phyloP scores from a whole-genome alignment of 2,329 filamentous ascomycete genomes.

The Phialophora tarda region DNA sequence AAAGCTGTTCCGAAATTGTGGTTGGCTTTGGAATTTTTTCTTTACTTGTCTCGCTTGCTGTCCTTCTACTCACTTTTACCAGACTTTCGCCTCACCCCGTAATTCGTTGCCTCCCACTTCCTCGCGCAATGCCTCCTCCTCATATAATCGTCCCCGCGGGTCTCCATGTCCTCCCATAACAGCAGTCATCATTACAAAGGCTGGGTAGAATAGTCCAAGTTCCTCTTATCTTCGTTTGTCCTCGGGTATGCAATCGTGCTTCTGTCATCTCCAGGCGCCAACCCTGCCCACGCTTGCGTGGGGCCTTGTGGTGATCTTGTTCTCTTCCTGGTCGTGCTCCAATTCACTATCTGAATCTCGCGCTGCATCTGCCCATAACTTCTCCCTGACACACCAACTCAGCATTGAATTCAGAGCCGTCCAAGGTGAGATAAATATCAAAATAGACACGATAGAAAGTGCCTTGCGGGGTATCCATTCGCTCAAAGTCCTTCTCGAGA shows the following conservation, averaged over 20 bases:
- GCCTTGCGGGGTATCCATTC: constrained; percentile 98
- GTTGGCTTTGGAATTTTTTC: neutral
- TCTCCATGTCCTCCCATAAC: neutral
- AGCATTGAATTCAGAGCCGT: constrained; percentile 96
- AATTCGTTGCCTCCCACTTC: neutral
- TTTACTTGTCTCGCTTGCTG: neutral
- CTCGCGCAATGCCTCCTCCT: neutral
- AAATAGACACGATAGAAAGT: constrained; percentile 83
- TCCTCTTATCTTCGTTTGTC: constrained; percentile 9
- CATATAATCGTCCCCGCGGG: neutral
- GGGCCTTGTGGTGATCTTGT: neutral
- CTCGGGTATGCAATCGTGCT: constrained; percentile 3
- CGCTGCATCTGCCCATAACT: constrained; percentile 96
- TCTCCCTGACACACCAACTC: constrained; percentile 99
- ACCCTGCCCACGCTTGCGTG: neutral
- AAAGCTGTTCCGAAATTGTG: neutral
- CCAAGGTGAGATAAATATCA: constrained; percentile 83
- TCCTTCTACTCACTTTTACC: constrained; percentile 2
- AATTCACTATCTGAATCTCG: constrained; percentile 71
- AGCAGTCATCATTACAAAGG: constrained; percentile 1
- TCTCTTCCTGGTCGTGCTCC: neutral
- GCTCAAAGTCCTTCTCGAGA: constrained; percentile 97
- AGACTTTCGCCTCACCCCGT: neutral
- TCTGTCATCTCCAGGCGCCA: neutral
- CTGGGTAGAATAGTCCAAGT: constrained; percentile 8